Conservation (phyloP, 768 basidiomycete species). For the Amylocystis lapponica region DNA sequence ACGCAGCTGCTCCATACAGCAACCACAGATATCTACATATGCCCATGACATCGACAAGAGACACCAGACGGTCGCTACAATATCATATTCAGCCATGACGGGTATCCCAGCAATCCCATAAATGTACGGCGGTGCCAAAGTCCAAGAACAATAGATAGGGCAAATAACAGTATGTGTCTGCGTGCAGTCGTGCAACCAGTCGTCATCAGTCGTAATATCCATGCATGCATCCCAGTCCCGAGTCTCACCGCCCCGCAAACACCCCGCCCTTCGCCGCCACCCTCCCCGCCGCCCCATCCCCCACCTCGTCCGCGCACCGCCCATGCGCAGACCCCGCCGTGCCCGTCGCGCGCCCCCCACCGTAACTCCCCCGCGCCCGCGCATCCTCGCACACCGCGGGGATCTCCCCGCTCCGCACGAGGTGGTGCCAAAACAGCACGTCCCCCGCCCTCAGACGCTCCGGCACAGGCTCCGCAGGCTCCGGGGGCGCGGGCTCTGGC, state of each 20-base stretch:
- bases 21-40: too few relatives aligned
- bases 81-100: too few relatives aligned
- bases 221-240: neutral
- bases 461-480: conserved; percentile 4
- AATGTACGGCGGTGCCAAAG: too few relatives aligned
- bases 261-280: neutral
- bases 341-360: neutral
- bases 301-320: neutral
- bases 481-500: conserved; percentile 15
- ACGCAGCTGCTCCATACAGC: too few relatives aligned
- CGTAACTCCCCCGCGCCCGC: conserved; percentile 33
- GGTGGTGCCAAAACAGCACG: conserved; percentile 71
- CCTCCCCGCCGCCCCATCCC: neutral
- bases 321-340: neutral
- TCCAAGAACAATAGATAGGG: neutral
- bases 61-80: too few relatives aligned
- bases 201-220: neutral
- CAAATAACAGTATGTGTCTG: neutral
- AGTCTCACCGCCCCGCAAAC: conserved; percentile 1
- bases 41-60: too few relatives aligned
- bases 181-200: neutral
- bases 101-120: too few relatives aligned
- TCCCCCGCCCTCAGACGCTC: conserved; percentile 50
- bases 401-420: conserved; percentile 65
- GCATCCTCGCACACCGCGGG: conserved; percentile 60